Conservation (phyloP, 2,329 filamentous ascomycete genomes). For the Pseudophaeomoniella oleicola region DNA sequence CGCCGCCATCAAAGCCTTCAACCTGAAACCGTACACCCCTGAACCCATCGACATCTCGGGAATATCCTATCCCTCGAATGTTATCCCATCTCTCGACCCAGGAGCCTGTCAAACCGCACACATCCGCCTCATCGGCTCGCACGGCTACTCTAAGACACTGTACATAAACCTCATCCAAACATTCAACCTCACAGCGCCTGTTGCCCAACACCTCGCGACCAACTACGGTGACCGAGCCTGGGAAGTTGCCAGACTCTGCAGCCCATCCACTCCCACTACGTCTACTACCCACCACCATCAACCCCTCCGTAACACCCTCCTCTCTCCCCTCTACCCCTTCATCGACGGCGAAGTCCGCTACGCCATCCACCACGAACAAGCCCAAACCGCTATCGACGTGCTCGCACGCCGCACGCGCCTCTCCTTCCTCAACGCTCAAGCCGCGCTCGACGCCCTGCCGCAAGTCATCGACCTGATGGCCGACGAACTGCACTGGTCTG, state of each 20-base stretch:
- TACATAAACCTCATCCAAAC: conserved; percentile 94
- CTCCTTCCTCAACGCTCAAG: conserved; percentile 84
- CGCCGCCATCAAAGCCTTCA: conserved; percentile 35
- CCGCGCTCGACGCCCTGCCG: conserved; percentile 73
- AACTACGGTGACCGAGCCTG: conserved; percentile 88
- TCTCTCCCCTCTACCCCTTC: conserved; percentile 76
- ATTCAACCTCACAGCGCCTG: conserved; percentile 80
- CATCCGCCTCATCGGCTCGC: conserved; percentile 66
- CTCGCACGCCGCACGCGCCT: conserved; percentile 71
- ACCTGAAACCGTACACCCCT: conserved; percentile 7
- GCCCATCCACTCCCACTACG: conserved; percentile 48
- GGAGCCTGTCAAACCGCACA: conserved; percentile 72
- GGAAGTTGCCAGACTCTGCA: conserved; percentile 71
- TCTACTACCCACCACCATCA: conserved; percentile 63
- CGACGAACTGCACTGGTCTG: conserved; percentile 68
- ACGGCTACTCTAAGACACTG: conserved; percentile 76
- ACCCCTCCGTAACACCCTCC: conserved; percentile 67
- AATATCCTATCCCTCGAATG: conserved; percentile 10
- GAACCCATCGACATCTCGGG: conserved; percentile 9
- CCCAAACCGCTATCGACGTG: conserved; percentile 83
- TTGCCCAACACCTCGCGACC: conserved; percentile 73
- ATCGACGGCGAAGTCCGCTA: conserved; percentile 86
- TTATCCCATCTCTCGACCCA: conserved; percentile 37
- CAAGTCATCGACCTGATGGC: conserved; percentile 79
- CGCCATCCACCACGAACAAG: conserved; percentile 76